phyloP scores from a whole-genome alignment of 108 stramenopile species.

The Nitzschia sp. region DNA sequence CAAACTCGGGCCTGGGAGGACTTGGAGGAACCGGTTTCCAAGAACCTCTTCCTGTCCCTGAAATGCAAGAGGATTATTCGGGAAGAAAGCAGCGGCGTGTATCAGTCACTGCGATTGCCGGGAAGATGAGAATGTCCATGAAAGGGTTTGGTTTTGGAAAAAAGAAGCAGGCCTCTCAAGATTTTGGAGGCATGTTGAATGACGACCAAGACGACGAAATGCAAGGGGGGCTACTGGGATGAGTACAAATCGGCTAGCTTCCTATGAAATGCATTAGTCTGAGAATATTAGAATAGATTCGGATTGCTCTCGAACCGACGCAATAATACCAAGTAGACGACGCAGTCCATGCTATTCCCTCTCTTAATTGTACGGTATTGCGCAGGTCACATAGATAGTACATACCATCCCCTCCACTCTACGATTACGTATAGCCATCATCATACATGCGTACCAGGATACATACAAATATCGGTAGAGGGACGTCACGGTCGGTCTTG shows the following conservation, averaged over 20 bases:
- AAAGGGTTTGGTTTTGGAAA: neutral
- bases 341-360: no score
- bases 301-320: no score
- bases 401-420: no score
- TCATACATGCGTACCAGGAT: no score
- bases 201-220: constrained; percentile 25
- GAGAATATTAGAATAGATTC: neutral
- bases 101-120: neutral
- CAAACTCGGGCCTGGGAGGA: neutral
- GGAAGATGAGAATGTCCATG: constrained; percentile 9
- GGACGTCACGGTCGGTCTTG: no score
- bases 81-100: neutral
- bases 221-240: constrained; percentile 16
- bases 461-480: no score
- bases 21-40: constrained; percentile 7
- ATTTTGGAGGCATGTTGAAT: constrained; percentile 28
- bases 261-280: neutral
- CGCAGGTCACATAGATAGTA: no score
- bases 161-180: neutral
- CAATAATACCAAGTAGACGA: no score
- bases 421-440: no score
- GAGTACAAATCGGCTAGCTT: neutral
- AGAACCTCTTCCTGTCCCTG: constrained; percentile 31
- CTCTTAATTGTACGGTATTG: no score
- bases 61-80: constrained; percentile 3